These are phyloP conservation scores for Backusella sp. DNA, from an alignment of 192 early-diverging fungal species.

Conservation along the genomic window DNA sequence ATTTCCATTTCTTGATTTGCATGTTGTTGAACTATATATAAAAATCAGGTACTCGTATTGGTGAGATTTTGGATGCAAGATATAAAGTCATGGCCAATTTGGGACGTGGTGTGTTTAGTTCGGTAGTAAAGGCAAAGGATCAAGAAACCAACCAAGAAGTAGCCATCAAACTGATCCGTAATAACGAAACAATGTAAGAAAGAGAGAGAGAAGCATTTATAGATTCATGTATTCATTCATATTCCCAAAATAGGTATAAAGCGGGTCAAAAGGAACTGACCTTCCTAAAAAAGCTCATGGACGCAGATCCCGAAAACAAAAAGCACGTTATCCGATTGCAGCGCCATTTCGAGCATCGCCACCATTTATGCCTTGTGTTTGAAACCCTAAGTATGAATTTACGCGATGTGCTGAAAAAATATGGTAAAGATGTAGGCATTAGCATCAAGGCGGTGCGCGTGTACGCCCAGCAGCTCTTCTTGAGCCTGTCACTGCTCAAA, in stretches of 20 bases:
- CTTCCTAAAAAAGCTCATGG: constrained; percentile 84
- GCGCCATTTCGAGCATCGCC: constrained; percentile 87
- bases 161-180: constrained; percentile 95
- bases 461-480: constrained; percentile 89
- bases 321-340: constrained; percentile 86
- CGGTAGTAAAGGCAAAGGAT: constrained; percentile 88
- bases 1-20: neutral
- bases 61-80: constrained; percentile 83
- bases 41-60: constrained; percentile 66
- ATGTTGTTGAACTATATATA: neutral
- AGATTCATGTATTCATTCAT: neutral
- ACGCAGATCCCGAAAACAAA: constrained; percentile 82
- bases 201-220: neutral
- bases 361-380: constrained; percentile 92
- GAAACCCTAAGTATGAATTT: constrained; percentile 92
- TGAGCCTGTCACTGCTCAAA: constrained; percentile 78
- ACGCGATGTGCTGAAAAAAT: constrained; percentile 91
- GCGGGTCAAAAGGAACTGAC: constrained; percentile 87
- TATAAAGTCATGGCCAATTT: constrained; percentile 85
- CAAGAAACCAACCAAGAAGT: constrained; percentile 74
- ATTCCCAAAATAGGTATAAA: constrained; percentile 54
- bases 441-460: constrained; percentile 90
- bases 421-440: constrained; percentile 90
- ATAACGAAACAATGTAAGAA: constrained; percentile 87
- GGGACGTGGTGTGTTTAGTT: constrained; percentile 94